A percentile compares a stretch with the other conserved stretches of the same genome.
Conservation (phyloP, 1,284 basidiomycete species). For the Moesziomyces globuligerus region DNA sequence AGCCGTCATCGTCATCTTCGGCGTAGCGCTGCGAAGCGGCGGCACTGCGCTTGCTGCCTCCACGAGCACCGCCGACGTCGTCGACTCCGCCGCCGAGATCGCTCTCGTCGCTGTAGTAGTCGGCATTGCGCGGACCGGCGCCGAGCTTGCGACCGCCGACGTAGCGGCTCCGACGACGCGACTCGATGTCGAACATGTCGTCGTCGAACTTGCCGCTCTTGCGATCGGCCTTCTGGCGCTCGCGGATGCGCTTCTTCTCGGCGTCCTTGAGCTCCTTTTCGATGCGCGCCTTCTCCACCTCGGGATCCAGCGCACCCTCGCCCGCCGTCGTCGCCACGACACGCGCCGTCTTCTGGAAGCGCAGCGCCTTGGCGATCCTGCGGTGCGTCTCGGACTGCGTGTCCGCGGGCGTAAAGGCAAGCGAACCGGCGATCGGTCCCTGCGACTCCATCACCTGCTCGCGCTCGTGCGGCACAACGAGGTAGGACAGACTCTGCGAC, state of each 20-base stretch:
- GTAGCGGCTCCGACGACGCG: constrained; percentile 29
- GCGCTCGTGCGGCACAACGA: constrained; percentile 87
- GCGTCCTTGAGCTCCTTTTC: constrained; percentile 61
- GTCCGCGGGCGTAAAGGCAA: constrained; percentile 84
- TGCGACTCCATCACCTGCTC: constrained; percentile 86
- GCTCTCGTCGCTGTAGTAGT: constrained; percentile 61
- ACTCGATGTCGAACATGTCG: constrained; percentile 54
- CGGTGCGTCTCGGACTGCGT: constrained; percentile 90
- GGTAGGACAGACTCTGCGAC: constrained; percentile 72
- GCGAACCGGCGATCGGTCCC: constrained; percentile 81
- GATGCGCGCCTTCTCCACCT: constrained; percentile 73
- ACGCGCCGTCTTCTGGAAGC: constrained; percentile 80
- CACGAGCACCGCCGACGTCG: constrained; percentile 22
- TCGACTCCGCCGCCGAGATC: constrained; percentile 40
- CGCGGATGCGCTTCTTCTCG: constrained; percentile 61
- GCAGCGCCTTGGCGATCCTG: constrained; percentile 84
- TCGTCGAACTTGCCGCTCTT: constrained; percentile 51
- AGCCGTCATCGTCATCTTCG: constrained; percentile 63
- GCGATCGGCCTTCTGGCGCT: constrained; percentile 49
- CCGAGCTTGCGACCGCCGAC: constrained; percentile 39
- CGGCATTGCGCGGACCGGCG: constrained; percentile 46
- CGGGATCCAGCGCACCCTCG: constrained; percentile 68
- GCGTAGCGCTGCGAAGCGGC: constrained; percentile 38
- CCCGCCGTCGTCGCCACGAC: constrained; percentile 68
- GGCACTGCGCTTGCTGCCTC: constrained; percentile 30